Evolutionary conservation across 441 rosid genomes (phyloP).

Genomic region (Pelargonium australe): DNA sequence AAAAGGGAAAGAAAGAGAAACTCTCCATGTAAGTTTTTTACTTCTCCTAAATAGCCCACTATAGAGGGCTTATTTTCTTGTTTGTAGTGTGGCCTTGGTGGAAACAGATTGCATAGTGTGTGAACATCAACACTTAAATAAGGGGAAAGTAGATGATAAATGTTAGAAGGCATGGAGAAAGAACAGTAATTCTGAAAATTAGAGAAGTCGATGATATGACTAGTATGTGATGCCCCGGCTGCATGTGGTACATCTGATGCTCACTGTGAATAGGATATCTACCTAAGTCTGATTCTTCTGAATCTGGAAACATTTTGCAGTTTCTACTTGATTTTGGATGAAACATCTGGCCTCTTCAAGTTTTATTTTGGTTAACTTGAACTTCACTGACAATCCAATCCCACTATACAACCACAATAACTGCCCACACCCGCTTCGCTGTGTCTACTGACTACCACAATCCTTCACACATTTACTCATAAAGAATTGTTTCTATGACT

Average conservation of each 20-base stretch:
- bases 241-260: not conserved
- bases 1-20: conserved; percentile 51
- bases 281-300: not conserved
- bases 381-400: not conserved
- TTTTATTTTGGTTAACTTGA: not conserved
- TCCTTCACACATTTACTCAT: not conserved
- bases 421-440: not conserved
- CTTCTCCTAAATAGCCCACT: not conserved
- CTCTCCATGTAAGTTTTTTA: conserved; percentile 38
- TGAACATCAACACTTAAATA: not conserved
- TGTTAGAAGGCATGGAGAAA: not conserved
- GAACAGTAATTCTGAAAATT: not conserved
- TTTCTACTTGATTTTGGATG: not conserved
- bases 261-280: not conserved
- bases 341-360: not conserved
- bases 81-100: not conserved
- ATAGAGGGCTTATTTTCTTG: not conserved
- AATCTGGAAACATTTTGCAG: not conserved
- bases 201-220: not conserved
- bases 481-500: not conserved
- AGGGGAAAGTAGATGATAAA: not conserved
- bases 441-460: not conserved
- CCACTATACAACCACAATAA: not conserved
- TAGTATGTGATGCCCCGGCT: not conserved
- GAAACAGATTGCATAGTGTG: not conserved